Percentiles rank a stretch among this genome's conserved stretches.
Evolutionary conservation across 179 eudicot species (phyloP).

Genomic region (Spergularia azorica): DNA sequence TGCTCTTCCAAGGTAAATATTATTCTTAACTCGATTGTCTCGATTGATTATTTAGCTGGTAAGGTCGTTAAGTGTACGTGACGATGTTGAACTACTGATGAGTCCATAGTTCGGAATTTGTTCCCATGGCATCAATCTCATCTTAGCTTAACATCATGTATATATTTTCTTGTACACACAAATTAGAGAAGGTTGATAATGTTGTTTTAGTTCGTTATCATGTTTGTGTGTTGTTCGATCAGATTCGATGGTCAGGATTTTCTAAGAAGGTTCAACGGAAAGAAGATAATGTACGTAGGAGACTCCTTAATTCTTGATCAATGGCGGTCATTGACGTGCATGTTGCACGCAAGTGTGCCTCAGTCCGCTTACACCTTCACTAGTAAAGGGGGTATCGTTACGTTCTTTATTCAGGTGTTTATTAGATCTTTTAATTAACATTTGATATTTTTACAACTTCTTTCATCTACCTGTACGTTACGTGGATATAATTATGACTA

Average conservation of each 20-base stretch:
- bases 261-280: conserved; percentile 46
- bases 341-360: conserved; percentile 58
- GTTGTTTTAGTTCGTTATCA: too few relatives aligned
- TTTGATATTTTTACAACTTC: not conserved
- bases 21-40: not conserved
- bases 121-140: too few relatives aligned
- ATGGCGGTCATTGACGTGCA: conserved; percentile 72
- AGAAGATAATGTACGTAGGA: conserved; percentile 75
- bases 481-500: too few relatives aligned
- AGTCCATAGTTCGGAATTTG: too few relatives aligned
- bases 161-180: too few relatives aligned
- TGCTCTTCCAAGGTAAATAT: conserved; percentile 45
- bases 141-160: too few relatives aligned
- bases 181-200: too few relatives aligned
- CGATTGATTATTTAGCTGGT: too few relatives aligned
- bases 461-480: too few relatives aligned
- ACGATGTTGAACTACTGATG: too few relatives aligned
- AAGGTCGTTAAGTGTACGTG: too few relatives aligned
- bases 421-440: not conserved
- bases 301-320: conserved; percentile 69
- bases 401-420: conserved; percentile 38
- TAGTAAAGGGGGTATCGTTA: conserved; percentile 26
- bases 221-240: not conserved
- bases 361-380: conserved; percentile 32
- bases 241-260: conserved; percentile 63